These are phyloP conservation scores for Cladosporium halotolerans DNA, from an alignment of 2,329 filamentous ascomycete genomes.

Conservation along the genomic window DNA sequence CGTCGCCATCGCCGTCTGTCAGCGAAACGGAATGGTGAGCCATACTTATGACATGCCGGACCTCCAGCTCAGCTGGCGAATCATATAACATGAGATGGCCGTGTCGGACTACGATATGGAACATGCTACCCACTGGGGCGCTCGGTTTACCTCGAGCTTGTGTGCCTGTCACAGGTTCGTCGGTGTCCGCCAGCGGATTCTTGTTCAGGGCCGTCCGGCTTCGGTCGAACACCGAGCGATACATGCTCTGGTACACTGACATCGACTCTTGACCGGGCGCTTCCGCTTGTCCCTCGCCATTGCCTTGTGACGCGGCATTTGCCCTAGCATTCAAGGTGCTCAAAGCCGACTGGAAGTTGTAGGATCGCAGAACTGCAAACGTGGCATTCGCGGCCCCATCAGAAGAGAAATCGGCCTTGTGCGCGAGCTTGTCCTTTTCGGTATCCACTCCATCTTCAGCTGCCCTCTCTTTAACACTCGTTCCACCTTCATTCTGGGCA, in stretches of 20 bases:
- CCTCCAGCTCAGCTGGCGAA: conserved; percentile 88
- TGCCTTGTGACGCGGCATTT: conserved; percentile 14
- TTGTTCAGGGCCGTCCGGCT: conserved; percentile 43
- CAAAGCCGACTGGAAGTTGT: conserved; percentile 27
- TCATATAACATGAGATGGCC: conserved; percentile 97
- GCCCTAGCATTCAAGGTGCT: conserved; percentile 22
- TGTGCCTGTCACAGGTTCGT: conserved; percentile 6
- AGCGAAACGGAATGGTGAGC: conserved; percentile 80
- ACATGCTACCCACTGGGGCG: conserved; percentile 14
- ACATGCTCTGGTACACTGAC: conserved; percentile 98
- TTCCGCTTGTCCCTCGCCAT: conserved; percentile 11
- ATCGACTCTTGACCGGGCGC: conserved; percentile 56
- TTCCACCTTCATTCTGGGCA: background rate
- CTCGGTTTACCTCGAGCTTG: conserved; percentile 3
- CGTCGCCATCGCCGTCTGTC: conserved; percentile 56
- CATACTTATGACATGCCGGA: conserved; percentile 90
- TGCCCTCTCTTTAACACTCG: background rate
- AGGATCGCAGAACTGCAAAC: conserved; percentile 28
- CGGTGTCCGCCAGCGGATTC: conserved; percentile 18
- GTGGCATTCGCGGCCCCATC: conserved; percentile 25
- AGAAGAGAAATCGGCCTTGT: conserved; percentile 10
- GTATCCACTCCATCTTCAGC: conserved; percentile 4
- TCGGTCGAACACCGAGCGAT: conserved; percentile 88
- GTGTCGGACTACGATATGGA: conserved; percentile 54
- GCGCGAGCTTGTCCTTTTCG: conserved; percentile 1